phyloP scores from a whole-genome alignment of 2,329 filamentous ascomycete species.

The Calonectria henricotiae region DNA sequence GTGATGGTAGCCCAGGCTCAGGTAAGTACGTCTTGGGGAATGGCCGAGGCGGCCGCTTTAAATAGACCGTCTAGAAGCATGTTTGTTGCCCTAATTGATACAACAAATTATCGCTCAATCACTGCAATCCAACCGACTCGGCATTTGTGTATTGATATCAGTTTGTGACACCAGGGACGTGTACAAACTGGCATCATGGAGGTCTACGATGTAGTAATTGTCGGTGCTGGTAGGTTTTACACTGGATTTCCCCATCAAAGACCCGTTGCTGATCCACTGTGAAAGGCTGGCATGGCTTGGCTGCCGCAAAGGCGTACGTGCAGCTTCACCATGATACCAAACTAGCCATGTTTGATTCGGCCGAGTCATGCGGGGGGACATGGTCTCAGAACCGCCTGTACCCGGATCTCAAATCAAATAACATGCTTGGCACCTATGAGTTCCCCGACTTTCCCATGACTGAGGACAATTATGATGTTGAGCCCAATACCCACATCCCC shows the following conservation, averaged over 20 bases:
- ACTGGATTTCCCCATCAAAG: neutral
- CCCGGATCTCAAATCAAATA: constrained; percentile 76
- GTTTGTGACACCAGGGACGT: too few species aligned
- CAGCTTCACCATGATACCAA: constrained; percentile 65
- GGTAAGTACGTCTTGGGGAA: neutral
- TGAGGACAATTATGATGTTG: constrained; percentile 61
- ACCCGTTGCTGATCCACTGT: neutral
- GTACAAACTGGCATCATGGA: constrained; percentile 29
- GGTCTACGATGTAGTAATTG: constrained; percentile 48
- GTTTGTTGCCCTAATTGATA: neutral
- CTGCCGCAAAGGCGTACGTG: constrained; percentile 68
- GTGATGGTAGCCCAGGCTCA: neutral
- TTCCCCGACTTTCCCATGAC: constrained; percentile 77
- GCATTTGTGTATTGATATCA: neutral
- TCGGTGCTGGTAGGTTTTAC: constrained; percentile 46
- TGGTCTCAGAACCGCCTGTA: constrained; percentile 75
- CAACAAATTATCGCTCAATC: neutral
- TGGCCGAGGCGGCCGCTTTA: neutral
- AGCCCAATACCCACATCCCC: constrained; percentile 57
- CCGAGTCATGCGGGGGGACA: constrained; percentile 70
- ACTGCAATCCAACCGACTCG: too few species aligned
- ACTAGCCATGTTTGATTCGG: constrained; percentile 68
- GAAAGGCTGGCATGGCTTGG: constrained; percentile 68
- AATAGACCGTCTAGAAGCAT: neutral
- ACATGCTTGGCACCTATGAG: constrained; percentile 75